Evolutionary conservation across 2,329 filamentous ascomycete species (phyloP), one percentile per base, ranked within the genome.

Genomic region (Blastomyces gilchristii): DNA sequence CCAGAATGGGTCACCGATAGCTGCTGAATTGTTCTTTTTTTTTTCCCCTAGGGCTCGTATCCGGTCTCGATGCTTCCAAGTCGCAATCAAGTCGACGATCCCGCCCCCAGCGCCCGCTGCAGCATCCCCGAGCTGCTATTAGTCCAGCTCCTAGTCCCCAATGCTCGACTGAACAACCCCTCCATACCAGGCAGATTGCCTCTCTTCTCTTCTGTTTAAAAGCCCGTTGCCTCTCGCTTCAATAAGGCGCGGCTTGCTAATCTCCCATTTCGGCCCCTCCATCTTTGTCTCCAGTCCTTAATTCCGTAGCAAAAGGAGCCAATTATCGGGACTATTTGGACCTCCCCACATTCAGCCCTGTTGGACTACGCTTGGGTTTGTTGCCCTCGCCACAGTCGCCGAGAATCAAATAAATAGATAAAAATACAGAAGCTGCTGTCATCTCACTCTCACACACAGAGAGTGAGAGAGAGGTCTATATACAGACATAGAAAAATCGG

Each of bases 301-400:
- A 28, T 52, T 52, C 49, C 5, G 49, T 4, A 12, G 11, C 11
- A 52, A 52, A 31, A 5, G 12, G 25, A 52, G 49, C 47, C n/a
- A 7, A 52, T 2, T 28, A 4, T 16, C 12, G 49, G 49, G 49
- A 22, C 49, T 28, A 12, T 52, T 12, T 52, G 25, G 3, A 11
- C 2, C 34, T 12, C 52, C 60, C 60, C 49, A 31, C 28, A 54
- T 62, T 62, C 60, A 62, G 60, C 60, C 60, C 50, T 62, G 60
- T 62, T 37, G 49, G 28, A 37, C 34, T 22, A 18, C 37, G 25
- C 50, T 56, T 62, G 50, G 60, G 50, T 45, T 18, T 3, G 14
- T 56, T 34, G 31, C 12, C 28, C 52, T 52, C 49, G 25, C 22
- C 49, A 31, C 49, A 52, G 31, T 28, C 12, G 14, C 25, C 25